Base-by-base conservation (phyloP, 495 filamentous ascomycete genomes). In the Pyrenula massariospora region DNA sequence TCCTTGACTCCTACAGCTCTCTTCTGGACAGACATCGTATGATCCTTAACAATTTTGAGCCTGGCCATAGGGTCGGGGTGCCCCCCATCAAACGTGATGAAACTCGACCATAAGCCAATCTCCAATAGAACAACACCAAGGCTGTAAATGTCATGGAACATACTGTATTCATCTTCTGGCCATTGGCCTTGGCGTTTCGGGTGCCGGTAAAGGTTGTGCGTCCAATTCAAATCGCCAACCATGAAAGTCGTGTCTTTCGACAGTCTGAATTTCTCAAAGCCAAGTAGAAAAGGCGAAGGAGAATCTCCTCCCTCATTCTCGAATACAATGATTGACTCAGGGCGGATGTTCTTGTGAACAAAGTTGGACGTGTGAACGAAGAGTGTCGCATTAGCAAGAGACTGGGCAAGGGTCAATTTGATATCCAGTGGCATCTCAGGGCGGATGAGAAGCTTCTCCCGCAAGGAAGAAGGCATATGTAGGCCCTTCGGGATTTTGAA, bases 81-180 rank as follows among this genome's bases (percentile, higher is more conserved):
- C 2, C 59, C 54, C 12, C 54, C 24, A 5, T 24, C 12, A 48
- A 67, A 65, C 10, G 42, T 15, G 10, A 72, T 63, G 54, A 76
- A 70, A 0, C 70, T 69, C 1, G 60, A 42, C 68, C 73, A 74
- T 1, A 76, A 42, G 0, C 69, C 71, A 20, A 78, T 65, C 53
- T 78, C 73, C 0, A 79, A 59, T 11, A 77, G 63, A 50, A 66
- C 73, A 10, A 77, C 74, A 0, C 73, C 72, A 2, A 77, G 63
- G 56, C 71, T 76, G 58, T 78, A 79, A 0, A 77, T 77, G 52
- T 79, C 74, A 56, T 78, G 73, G 50, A 70, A 69, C 69, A 76
- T 77, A 1, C 24, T 58, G 25, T 72, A 77, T 1, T 55, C 56
- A 23, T 73, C 66, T 36, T 66, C 59, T 2, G 66, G 68, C 12